Conservation (phyloP, 2,329 filamentous ascomycete genomes). For the Verticillium tricorpus region DNA sequence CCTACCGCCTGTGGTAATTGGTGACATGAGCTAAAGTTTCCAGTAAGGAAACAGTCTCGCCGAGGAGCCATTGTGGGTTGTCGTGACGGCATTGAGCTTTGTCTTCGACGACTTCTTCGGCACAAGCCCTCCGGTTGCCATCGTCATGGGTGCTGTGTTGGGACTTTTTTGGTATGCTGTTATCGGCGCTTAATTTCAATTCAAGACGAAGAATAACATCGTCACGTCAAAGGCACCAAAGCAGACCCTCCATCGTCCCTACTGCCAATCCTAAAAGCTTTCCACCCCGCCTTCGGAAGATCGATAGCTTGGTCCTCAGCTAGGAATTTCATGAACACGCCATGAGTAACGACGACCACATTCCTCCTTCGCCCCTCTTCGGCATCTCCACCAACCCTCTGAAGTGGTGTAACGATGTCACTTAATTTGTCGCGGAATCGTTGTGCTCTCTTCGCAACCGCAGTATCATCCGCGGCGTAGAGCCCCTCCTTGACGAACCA, state of each 20-base stretch:
- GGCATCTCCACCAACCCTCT: neutral
- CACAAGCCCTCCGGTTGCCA: too few species aligned
- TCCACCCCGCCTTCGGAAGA: slow-evolving; percentile 26
- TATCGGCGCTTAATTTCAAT: too few species aligned
- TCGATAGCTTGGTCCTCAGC: slow-evolving; percentile 19
- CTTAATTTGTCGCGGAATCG: slow-evolving; percentile 12
- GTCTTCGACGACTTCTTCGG: too few species aligned
- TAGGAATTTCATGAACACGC: slow-evolving; percentile 25
- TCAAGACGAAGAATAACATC: too few species aligned
- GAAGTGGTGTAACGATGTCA: slow-evolving; percentile 3
- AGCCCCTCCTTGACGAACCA: slow-evolving; percentile 18
- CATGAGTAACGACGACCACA: slow-evolving; percentile 23
- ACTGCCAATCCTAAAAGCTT: slow-evolving; percentile 15
- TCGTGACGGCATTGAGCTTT: too few species aligned
- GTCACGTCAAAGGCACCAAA: neutral
- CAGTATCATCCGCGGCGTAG: slow-evolving; percentile 14
- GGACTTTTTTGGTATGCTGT: too few species aligned
- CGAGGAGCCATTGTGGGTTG: too few species aligned
- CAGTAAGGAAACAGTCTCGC: too few species aligned
- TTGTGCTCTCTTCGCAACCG: slow-evolving; percentile 12
- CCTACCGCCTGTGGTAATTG: too few species aligned
- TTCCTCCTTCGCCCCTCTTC: slow-evolving; percentile 8
- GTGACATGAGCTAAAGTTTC: too few species aligned
- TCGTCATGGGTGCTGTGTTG: too few species aligned
- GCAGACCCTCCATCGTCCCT: slow-evolving; percentile 2